These are phyloP conservation scores for Tetraselmis striata DNA, from an alignment of 139 green algal species.

Conservation along the genomic window DNA sequence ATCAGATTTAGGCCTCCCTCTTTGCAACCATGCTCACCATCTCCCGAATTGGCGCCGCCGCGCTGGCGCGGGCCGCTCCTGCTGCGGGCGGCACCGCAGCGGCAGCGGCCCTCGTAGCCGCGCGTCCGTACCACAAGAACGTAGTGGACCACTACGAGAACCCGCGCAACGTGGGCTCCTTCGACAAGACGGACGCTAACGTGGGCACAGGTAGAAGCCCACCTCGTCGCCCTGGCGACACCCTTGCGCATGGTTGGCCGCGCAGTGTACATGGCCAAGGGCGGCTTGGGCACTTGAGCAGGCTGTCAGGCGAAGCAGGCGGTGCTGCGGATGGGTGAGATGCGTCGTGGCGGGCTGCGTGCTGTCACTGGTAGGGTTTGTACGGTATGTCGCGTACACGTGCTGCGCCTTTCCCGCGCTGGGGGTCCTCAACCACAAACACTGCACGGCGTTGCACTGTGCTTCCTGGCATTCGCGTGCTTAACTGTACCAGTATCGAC, in stretches of 20 bases:
- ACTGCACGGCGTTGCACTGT: too few species aligned
- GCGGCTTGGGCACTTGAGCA: constrained; percentile 51
- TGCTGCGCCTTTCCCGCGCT: too few species aligned
- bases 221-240: not conserved
- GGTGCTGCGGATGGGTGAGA: not conserved
- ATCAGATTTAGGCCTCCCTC: too few species aligned
- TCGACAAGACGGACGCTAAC: constrained; percentile 87
- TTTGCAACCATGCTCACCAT: not conserved
- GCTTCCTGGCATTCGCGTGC: too few species aligned
- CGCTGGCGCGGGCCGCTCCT: not conserved
- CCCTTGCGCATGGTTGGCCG: not conserved
- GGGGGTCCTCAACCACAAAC: too few species aligned
- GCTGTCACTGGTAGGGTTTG: too few species aligned
- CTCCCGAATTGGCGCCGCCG: not conserved
- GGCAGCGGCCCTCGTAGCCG: not conserved
- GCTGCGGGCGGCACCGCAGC: not conserved
- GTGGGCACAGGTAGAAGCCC: constrained; percentile 49
- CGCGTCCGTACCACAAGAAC: constrained; percentile 71
- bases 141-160: constrained; percentile 98
- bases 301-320: not conserved
- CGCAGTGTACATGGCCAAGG: not conserved
- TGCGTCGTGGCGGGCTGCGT: not conserved
- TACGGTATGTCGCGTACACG: too few species aligned
- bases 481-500: too few species aligned
- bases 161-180: constrained; percentile 93